These are phyloP conservation scores for Paramecium pentaurelia DNA, from an alignment of 73 alveolate species.

Conservation along the genomic window DNA sequence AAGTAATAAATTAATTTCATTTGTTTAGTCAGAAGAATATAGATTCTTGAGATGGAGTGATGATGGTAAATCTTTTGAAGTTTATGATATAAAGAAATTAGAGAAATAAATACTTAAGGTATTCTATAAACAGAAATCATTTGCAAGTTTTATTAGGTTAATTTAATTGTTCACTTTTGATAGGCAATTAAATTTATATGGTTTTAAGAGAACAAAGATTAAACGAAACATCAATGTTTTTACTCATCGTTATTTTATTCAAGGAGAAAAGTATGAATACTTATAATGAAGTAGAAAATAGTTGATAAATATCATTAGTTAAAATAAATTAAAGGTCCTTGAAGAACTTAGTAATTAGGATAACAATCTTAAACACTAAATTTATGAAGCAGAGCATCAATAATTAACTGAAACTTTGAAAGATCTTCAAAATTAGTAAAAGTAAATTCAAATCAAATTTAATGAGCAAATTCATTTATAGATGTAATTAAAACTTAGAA, in stretches of 20 bases:
- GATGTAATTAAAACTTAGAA: not conserved
- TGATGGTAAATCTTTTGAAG: not conserved
- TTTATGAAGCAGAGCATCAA: not conserved
- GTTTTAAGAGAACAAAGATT: slow-evolving; percentile 11
- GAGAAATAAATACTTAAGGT: not conserved
- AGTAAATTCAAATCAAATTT: not conserved
- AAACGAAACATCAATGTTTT: not conserved
- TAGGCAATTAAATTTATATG: slow-evolving; percentile 39
- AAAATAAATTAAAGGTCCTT: not conserved
- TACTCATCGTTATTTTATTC: not conserved
- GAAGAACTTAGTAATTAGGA: not conserved
- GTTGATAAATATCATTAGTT: not conserved
- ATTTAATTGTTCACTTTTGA: not conserved
- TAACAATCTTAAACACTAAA: not conserved
- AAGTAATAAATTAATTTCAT: not conserved
- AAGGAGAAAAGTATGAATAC: not conserved
- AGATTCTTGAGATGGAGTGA: slow-evolving; percentile 13
- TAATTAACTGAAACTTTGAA: not conserved
- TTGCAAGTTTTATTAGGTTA: slow-evolving; percentile 28
- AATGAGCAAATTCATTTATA: not conserved
- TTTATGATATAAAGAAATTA: not conserved
- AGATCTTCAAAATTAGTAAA: not conserved
- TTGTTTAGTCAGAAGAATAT: not conserved
- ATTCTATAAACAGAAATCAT: not conserved
- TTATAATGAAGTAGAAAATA: not conserved